These are phyloP conservation scores for Phaffomyces opuntiae DNA, from an alignment of 805 yeast species.

Conservation along the genomic window DNA sequence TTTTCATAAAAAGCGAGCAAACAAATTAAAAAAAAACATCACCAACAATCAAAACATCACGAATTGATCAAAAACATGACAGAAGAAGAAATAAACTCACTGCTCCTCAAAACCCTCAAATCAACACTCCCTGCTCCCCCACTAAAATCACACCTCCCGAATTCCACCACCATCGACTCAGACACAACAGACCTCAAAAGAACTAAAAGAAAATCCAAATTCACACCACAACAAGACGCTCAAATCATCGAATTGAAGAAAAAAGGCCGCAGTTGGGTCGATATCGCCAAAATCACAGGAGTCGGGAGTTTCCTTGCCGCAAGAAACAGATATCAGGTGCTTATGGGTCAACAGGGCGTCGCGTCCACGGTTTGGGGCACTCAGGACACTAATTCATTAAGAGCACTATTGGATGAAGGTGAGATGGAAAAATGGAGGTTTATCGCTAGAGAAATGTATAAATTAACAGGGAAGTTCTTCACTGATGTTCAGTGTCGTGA, in stretches of 20 bases:
- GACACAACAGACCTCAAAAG: slow-evolving; percentile 35
- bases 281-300: slow-evolving; percentile 57
- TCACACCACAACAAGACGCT: slow-evolving; percentile 60
- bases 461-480: slow-evolving; percentile 40
- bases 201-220: slow-evolving; percentile 59
- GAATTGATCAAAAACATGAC: too few species aligned
- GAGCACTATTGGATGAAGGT: slow-evolving; percentile 54
- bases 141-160: slow-evolving; percentile 13
- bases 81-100: too few species aligned
- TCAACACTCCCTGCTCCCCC: slow-evolving; percentile 14
- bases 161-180: too few species aligned
- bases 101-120: too few species aligned
- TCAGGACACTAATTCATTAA: slow-evolving; percentile 46
- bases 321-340: slow-evolving; percentile 69
- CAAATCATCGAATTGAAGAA: slow-evolving; percentile 54
- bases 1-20: too few species aligned
- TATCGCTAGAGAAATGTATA: slow-evolving; percentile 54
- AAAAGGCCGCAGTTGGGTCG: slow-evolving; percentile 65
- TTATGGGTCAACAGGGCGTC: slow-evolving; percentile 79
- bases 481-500: slow-evolving; percentile 50
- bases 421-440: slow-evolving; percentile 65
- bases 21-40: too few species aligned
- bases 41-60: too few species aligned
- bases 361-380: slow-evolving; percentile 57
- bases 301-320: slow-evolving; percentile 69